phyloP scores from a whole-genome alignment of 1,284 basidiomycete genomes.

The Cutaneotrichosporon arboriforme region DNA sequence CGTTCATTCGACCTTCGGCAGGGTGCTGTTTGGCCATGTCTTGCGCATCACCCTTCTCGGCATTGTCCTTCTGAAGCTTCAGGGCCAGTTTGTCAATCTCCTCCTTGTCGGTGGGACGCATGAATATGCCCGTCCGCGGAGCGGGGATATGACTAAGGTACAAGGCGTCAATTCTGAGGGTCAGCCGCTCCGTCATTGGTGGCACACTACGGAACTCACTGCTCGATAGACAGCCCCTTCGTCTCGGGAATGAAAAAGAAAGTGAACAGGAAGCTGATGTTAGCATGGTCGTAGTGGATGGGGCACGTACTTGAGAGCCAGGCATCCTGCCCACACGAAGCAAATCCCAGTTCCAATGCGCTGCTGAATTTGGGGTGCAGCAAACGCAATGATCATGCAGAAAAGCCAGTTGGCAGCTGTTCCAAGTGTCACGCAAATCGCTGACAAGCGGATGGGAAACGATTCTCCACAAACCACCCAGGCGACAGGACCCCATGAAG shows the following conservation, averaged over 20 bases:
- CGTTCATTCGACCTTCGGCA: too few species aligned
- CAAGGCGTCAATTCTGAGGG: constrained; percentile 37
- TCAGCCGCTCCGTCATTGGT: too few species aligned
- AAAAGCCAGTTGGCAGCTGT: constrained; percentile 49
- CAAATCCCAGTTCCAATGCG: constrained; percentile 44
- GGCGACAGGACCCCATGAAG: constrained; percentile 36
- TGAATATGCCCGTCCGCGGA: constrained; percentile 32
- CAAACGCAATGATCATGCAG: constrained; percentile 46
- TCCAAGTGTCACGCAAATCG: constrained; percentile 46
- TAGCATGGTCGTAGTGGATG: not conserved
- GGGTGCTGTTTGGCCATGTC: too few species aligned
- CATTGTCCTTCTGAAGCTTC: not conserved
- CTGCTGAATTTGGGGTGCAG: constrained; percentile 44
- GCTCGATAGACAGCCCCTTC: constrained; percentile 41
- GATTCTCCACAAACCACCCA: constrained; percentile 46
- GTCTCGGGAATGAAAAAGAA: constrained; percentile 49
- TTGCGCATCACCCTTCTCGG: not conserved
- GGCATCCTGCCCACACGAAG: constrained; percentile 47
- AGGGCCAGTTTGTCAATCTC: not conserved
- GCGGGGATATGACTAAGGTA: constrained; percentile 44
- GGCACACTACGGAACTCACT: not conserved
- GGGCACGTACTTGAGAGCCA: constrained; percentile 15
- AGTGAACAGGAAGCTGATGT: constrained; percentile 29
- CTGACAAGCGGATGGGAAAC: constrained; percentile 47
- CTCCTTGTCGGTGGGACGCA: constrained; percentile 11